Evolutionary conservation across 495 filamentous ascomycete genomes (phyloP).

Genomic region (Sordaria brevicollis): DNA sequence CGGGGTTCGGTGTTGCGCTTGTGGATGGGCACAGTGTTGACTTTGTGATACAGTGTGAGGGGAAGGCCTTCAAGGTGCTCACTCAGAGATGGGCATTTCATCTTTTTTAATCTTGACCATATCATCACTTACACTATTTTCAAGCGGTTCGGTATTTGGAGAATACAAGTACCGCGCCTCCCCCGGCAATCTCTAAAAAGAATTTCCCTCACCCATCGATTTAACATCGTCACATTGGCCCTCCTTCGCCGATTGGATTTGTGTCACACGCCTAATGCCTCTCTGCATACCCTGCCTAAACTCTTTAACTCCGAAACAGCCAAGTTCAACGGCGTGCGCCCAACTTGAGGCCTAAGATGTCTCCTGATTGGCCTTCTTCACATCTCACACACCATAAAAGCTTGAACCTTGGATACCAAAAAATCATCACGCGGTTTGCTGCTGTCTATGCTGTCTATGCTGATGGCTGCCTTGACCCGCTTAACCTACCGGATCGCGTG

Average conservation of each 20-base stretch:
- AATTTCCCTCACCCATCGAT: neutral
- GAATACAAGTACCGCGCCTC: neutral
- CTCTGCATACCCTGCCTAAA: neutral
- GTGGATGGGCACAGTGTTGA: neutral
- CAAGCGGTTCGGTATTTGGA: neutral
- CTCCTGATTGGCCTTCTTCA: neutral
- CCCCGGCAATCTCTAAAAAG: neutral
- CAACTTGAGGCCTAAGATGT: neutral
- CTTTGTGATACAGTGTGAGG: neutral
- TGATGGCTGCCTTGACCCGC: neutral
- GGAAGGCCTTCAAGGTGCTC: neutral
- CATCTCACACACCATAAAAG: neutral
- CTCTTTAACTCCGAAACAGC: neutral
- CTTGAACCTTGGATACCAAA: neutral
- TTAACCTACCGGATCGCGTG: neutral
- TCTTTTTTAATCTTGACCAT: neutral
- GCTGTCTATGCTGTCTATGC: no score
- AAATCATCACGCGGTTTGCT: neutral
- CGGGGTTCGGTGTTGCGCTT: no score
- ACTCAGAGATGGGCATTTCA: neutral
- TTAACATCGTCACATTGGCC: neutral
- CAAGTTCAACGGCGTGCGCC: neutral
- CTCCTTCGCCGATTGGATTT: neutral
- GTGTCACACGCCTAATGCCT: neutral
- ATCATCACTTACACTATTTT: neutral